Evolutionary conservation across 306 rosid species (phyloP), one percentile per base, ranked within the genome.

Genomic region (Hippophae gyantsensis): DNA sequence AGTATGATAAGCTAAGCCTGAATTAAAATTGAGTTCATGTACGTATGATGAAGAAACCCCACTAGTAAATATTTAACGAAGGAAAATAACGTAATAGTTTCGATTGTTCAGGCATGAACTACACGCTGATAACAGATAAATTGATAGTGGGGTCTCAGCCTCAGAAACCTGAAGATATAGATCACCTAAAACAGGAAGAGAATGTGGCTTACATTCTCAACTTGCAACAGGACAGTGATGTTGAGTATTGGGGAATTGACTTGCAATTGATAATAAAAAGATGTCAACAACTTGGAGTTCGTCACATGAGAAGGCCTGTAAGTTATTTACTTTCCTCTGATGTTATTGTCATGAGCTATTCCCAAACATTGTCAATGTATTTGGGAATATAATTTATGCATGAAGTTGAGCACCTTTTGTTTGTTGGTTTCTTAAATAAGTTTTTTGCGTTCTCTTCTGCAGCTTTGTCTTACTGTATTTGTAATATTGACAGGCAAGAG

Each of bases 61-160:
- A 32, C 38, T 32, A 32, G 38, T 32, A 32, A 32, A 32, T 32
- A 32, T 32, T 2, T 32, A 32, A 32, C 5, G 38, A 32, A 32
- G 38, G 38, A 32, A 2, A 32, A 32, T 32, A 32, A 32, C 5
- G 38, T 32, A 32, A 32, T 32, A 32, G 38, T 32, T 32, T 69
- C 63, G 53, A 58, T 13, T 76, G 56, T 81, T 72, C 86, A 92
- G 98, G 95, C 64, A 87, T 92, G 98, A 87, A 85, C 78, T 92
- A 83, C 74, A 88, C 83, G 13, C 72, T 73, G 66, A 79, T 92
- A 80, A 75, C 87, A 59, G 95, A 87, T 46, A 43, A 82, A 61
- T 65, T 90, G 76, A 83, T 90, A 27, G 96, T 90, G 71, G 96
- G 96, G 25, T 90, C 98, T 55, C 98, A 87, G 74, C 98, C 96